These are phyloP conservation scores for Pholiota microspora DNA, from an alignment of 768 basidiomycete species.

Conservation along the genomic window DNA sequence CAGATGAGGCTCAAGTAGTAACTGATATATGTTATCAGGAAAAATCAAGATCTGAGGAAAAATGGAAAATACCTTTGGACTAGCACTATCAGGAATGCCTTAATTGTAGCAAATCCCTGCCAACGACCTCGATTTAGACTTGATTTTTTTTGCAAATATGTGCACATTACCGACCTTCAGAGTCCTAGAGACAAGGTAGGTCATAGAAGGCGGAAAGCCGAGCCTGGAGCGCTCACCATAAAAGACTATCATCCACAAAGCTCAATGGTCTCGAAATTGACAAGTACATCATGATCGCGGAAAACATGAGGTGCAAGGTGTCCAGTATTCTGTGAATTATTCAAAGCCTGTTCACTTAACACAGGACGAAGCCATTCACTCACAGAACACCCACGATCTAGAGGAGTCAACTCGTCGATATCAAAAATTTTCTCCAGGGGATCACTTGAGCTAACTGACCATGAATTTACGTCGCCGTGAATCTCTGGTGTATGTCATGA, in stretches of 20 bases:
- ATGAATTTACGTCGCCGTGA: not conserved
- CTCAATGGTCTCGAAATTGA: not conserved
- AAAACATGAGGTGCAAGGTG: constrained; percentile 3
- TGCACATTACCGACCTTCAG: constrained; percentile 2
- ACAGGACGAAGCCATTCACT: not conserved
- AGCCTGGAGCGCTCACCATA: not conserved
- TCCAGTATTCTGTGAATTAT: constrained; percentile 1
- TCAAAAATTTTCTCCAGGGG: not conserved
- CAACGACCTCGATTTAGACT: not conserved
- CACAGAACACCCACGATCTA: constrained; percentile 2
- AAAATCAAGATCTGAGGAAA: not conserved
- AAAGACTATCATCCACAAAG: not conserved
- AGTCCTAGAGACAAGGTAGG: not conserved
- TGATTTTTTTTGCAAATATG: not conserved
- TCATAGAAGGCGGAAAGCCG: too few relatives aligned
- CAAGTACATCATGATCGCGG: constrained; percentile 6
- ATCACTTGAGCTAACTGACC: not conserved
- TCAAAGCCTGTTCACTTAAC: not conserved
- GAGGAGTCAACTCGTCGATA: not conserved
- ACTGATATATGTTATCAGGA: not conserved
- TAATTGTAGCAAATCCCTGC: constrained; percentile 6
- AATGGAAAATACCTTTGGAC: not conserved
- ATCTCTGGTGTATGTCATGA: constrained; percentile 8
- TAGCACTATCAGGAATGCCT: constrained; percentile 3
- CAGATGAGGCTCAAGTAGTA: constrained; percentile 8